phyloP scores from a whole-genome alignment of 208 protist genomes.

The Crithidia fasciculata region DNA sequence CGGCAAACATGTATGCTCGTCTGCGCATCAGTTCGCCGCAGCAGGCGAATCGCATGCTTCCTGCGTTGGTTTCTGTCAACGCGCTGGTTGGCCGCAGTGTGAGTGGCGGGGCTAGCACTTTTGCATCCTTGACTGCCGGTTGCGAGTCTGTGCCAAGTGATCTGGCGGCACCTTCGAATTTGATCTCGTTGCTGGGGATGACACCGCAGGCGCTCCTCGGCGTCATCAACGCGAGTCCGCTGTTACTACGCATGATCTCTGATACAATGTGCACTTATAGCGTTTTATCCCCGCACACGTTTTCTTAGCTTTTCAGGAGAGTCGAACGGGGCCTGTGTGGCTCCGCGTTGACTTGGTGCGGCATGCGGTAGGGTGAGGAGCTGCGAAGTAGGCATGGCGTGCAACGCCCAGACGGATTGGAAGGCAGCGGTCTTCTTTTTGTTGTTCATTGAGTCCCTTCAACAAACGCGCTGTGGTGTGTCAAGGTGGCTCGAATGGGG shows the following conservation, averaged over 20 bases:
- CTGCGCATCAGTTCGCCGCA: conserved; percentile 75
- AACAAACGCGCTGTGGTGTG: neutral
- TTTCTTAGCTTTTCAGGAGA: neutral
- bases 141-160: conserved; percentile 45
- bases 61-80: conserved; percentile 63
- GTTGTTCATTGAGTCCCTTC: neutral
- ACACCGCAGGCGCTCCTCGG: conserved; percentile 57
- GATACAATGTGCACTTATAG: conserved; percentile 94
- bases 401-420: neutral
- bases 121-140: conserved; percentile 28
- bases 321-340: too few species aligned
- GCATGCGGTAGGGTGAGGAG: too few species aligned
- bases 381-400: too few species aligned
- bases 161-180: conserved; percentile 39
- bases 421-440: neutral
- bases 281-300: conserved; percentile 59
- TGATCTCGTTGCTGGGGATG: conserved; percentile 62
- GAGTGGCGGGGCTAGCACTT: conserved; percentile 31
- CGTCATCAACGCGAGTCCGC: conserved; percentile 56
- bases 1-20: conserved; percentile 70
- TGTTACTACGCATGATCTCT: conserved; percentile 81
- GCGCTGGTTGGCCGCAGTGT: conserved; percentile 45
- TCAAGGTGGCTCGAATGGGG: neutral
- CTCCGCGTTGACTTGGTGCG: too few species aligned
- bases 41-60: conserved; percentile 82